A percentile compares a stretch with the other conserved stretches of the same genome.
These are phyloP conservation scores for Colletotrichum sp. DNA, from an alignment of 2,329 filamentous ascomycete species.

Conservation along the genomic window DNA sequence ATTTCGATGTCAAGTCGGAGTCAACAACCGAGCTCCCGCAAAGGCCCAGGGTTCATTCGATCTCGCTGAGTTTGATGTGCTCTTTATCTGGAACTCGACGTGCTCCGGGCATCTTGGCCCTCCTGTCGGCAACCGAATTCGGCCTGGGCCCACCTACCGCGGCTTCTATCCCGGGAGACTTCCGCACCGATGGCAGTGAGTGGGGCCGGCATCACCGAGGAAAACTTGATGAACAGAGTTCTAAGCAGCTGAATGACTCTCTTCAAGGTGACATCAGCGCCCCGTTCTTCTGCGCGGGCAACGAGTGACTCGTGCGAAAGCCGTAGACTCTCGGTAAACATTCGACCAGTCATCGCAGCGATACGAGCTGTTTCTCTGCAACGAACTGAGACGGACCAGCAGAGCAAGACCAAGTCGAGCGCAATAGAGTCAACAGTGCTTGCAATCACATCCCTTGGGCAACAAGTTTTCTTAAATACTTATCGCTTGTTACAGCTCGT, in stretches of 20 bases:
- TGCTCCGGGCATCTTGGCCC: neutral
- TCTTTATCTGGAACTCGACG: neutral
- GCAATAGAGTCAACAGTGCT: neutral
- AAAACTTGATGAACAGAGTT: neutral
- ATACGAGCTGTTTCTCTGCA: neutral
- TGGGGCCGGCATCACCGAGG: neutral
- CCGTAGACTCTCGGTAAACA: neutral
- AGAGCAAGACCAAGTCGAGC: neutral
- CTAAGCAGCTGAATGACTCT: neutral
- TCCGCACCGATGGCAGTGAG: neutral
- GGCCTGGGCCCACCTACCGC: neutral
- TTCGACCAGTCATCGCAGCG: neutral
- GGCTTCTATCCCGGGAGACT: neutral
- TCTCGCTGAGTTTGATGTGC: neutral
- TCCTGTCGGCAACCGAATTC: neutral
- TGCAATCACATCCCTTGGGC: neutral
- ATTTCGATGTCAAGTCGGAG: neutral
- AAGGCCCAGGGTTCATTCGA: neutral
- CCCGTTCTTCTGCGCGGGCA: neutral
- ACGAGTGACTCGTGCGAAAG: neutral
- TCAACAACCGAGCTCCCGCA: neutral
- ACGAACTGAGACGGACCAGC: neutral
- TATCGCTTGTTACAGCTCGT: neutral
- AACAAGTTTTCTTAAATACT: neutral
- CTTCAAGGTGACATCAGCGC: neutral